phyloP scores from a whole-genome alignment of 2,329 filamentous ascomycete genomes.

The Ilyonectria mors-panacis region DNA sequence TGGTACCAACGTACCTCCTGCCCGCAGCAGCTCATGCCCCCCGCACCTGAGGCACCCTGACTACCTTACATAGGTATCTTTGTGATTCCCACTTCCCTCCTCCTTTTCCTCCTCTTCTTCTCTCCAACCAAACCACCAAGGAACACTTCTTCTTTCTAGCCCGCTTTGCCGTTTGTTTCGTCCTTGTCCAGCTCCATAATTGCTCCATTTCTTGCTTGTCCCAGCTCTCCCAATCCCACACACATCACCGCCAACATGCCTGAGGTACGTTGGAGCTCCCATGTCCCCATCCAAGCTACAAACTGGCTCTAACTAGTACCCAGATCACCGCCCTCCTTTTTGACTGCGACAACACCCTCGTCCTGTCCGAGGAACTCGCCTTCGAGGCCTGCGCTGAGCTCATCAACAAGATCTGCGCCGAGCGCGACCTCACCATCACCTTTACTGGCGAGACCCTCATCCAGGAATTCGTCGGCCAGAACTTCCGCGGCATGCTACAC shows the following conservation, averaged over 20 bases:
- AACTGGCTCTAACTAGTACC: slow-evolving; percentile 15
- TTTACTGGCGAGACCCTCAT: slow-evolving; percentile 88
- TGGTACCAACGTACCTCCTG: neutral
- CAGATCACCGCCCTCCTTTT: slow-evolving; percentile 80
- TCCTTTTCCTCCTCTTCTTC: slow-evolving; percentile 28
- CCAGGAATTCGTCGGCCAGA: slow-evolving; percentile 90
- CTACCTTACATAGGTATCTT: slow-evolving; percentile 26
- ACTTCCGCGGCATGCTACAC: slow-evolving; percentile 93
- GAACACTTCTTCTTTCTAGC: slow-evolving; percentile 15
- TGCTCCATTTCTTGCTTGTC: neutral
- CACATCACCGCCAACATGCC: slow-evolving; percentile 25
- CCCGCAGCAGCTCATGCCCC: slow-evolving; percentile 24
- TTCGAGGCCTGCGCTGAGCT: slow-evolving; percentile 93
- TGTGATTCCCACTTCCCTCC: slow-evolving; percentile 29
- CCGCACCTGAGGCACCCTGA: slow-evolving; percentile 33
- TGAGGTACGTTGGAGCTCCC: slow-evolving; percentile 15
- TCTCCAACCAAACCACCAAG: slow-evolving; percentile 20
- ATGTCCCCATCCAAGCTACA: slow-evolving; percentile 8
- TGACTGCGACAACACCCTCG: slow-evolving; percentile 92
- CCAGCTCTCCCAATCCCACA: neutral
- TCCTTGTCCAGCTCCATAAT: neutral
- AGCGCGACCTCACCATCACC: slow-evolving; percentile 72
- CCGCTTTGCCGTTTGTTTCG: neutral
- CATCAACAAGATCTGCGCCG: slow-evolving; percentile 86
- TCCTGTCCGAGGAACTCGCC: slow-evolving; percentile 90